Evolutionary conservation across 2,329 filamentous ascomycete species (phyloP), one percentile per base, ranked within the genome.

Genomic region (Botrytis sinoallii): DNA sequence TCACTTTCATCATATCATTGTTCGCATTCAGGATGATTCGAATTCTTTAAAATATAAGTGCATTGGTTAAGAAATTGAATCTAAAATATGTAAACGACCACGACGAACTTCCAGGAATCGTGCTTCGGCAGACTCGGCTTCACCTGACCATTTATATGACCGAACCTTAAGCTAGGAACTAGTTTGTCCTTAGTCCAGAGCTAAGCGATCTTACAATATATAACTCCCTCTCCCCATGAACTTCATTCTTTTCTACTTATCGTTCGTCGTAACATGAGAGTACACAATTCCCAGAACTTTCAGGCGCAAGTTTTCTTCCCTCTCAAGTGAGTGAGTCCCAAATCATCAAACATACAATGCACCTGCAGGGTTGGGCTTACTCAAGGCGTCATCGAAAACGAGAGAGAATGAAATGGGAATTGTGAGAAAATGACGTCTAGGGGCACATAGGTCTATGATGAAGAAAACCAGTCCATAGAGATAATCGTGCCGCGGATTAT

Each of bases 21-120:
- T n/a, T 14, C 29, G 16, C 25, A 55, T 55, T 55, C 6, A 55
- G 12, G 12, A 55, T n/a, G 12, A 10, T 16, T 8, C 12, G n/a
- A 55, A 12, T 12, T 5, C 4, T 16, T 55, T 2, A 16, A 6
- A 2, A 16, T 55, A n/a, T 7, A n/a, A 0, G 0, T 57, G n/a
- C 16, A 8, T 29, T 18, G 7, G 16, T 29, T 29, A 32, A 4
- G 32, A 4, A 18, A 29, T 55, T 16, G 14, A 16, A 29, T 32
- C 6, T 29, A 8, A 32, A 12, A 16, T 9, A 57, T 8, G 16
- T 18, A 29, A 14, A 7, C 16, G 14, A 57, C n/a, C 16, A 57
- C 18, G 52, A 18, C n/a, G 1, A 57, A 29, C n/a, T 18, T 29
- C 3, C 14, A 29, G n/a, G 29, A 57, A 57, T 2, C 7, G 52